A percentile compares a stretch with the other conserved stretches of the same genome.
Evolutionary conservation across 2,329 filamentous ascomycete genomes (phyloP).

Genomic region (Xylariaceae sp.): DNA sequence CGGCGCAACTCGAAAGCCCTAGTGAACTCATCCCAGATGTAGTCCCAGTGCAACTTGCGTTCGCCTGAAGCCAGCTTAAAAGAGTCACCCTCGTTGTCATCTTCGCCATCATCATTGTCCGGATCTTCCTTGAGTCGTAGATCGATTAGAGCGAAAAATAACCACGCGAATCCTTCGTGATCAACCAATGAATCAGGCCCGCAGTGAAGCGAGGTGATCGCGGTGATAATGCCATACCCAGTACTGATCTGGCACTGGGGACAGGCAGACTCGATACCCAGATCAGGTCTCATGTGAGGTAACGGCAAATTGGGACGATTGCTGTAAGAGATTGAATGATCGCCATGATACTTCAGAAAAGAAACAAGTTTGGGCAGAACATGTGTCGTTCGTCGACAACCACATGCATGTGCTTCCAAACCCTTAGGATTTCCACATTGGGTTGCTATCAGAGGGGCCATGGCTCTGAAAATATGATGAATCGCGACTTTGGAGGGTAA

Average conservation of each 20-base stretch:
- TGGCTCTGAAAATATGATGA: too few species aligned
- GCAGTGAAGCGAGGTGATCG: slow-evolving; percentile 3
- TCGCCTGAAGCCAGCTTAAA: not conserved
- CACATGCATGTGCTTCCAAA: not conserved
- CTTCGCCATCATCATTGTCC: not conserved
- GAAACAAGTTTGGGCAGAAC: slow-evolving; percentile 3
- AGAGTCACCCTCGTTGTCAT: not conserved
- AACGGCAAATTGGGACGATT: not conserved
- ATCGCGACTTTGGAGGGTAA: too few species aligned
- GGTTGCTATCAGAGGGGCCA: too few species aligned
- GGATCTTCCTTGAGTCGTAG: not conserved
- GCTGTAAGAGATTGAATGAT: not conserved
- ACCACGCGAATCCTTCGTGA: not conserved
- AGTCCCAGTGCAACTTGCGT: slow-evolving; percentile 1
- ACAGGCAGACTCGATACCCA: not conserved
- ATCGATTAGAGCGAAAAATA: slow-evolving; percentile 1
- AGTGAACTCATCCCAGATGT: slow-evolving; percentile 8
- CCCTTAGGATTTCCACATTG: too few species aligned
- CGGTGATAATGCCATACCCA: slow-evolving; percentile 2
- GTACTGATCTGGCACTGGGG: slow-evolving; percentile 4
- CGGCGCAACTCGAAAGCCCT: slow-evolving; percentile 9
- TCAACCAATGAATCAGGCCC: slow-evolving; percentile 3
- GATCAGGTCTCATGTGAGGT: not conserved
- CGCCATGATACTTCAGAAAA: not conserved
- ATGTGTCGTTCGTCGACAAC: slow-evolving; percentile 3